Evolutionary conservation across 2,329 filamentous ascomycete species (phyloP), one percentile per base, ranked within the genome.

Genomic region (Penicillium sp.): DNA sequence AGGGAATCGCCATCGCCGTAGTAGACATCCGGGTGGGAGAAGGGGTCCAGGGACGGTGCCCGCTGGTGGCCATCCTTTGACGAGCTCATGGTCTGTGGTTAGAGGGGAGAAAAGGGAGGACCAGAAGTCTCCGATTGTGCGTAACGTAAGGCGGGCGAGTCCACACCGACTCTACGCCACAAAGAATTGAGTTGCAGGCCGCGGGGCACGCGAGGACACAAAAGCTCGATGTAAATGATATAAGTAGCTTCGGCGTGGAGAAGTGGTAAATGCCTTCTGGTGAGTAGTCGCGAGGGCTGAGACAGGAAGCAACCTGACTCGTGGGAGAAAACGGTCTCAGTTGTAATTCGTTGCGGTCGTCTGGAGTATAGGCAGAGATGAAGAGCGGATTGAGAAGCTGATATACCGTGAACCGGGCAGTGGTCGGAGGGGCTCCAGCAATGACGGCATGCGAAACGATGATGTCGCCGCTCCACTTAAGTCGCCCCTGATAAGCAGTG

Each of bases 11-110:
- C 68, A 50, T 68, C 60, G 21, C 78, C 77, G 64, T 82, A 82
- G 63, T 82, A 82, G 48, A 80, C 64, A 45, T 77, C 72, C 7
- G 79, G 72, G 26, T 77, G 68, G 25, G 78, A 77, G 54, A 74
- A 76, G 4, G 79, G 79, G 59, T 82, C 79, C 5, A 27, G 25
- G 25, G 50, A 72, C 57, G 41, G 72, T 72, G 43, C 66, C 69
- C 27, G 53, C 50, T 39, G 65, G 59, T 47, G 39, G 32, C 51
- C 59, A 50, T n/a, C n/a, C n/a, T 66, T 50, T 61, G 62, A 51
- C 58, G 64, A 65, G 59, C 56, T 68, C 68, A 71, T 71, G 42
- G 43, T 62, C 45, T 50, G 33, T 36, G 34, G 17, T 30, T 31
- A 33, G 29, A 34, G 37, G 36, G 27, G 39, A 27, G 16, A 33